These are phyloP conservation scores for Trichosporon sp. DNA, from an alignment of 1,284 basidiomycete genomes.

Conservation along the genomic window DNA sequence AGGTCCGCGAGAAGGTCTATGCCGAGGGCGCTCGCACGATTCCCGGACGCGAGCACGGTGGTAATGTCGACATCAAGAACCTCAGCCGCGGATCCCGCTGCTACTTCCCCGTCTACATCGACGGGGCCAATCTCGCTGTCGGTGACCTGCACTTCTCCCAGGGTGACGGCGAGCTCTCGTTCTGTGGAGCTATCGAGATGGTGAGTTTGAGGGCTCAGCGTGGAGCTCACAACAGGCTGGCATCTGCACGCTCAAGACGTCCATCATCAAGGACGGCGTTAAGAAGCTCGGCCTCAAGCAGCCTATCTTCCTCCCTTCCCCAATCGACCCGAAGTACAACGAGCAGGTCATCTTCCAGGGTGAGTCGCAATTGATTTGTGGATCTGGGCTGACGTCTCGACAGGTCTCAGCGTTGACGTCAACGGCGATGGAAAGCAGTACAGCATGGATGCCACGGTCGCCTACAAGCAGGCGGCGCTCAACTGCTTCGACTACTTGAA, in stretches of 20 bases:
- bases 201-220: constrained; percentile 55
- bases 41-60: constrained; percentile 68
- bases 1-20: constrained; percentile 56
- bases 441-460: constrained; percentile 13
- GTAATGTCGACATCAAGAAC: constrained; percentile 64
- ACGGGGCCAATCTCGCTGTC: constrained; percentile 66
- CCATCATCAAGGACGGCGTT: constrained; percentile 8
- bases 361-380: too few relatives aligned
- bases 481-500: constrained; percentile 67
- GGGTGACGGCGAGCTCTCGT: constrained; percentile 62
- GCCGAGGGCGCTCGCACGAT: constrained; percentile 67
- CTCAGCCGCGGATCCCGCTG: constrained; percentile 9
- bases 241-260: constrained; percentile 7
- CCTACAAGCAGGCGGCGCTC: constrained; percentile 70
- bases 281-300: constrained; percentile 10
- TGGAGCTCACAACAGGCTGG: not conserved
- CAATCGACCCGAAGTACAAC: constrained; percentile 17
- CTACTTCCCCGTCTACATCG: constrained; percentile 59
- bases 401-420: constrained; percentile 6
- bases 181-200: constrained; percentile 42
- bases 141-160: constrained; percentile 75
- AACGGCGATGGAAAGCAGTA: constrained; percentile 15
- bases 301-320: constrained; percentile 15
- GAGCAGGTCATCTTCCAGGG: constrained; percentile 16
- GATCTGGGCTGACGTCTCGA: constrained; percentile 1